phyloP scores from a whole-genome alignment of 2,329 filamentous ascomycete genomes.

The Pseudogymnoascus sp. region DNA sequence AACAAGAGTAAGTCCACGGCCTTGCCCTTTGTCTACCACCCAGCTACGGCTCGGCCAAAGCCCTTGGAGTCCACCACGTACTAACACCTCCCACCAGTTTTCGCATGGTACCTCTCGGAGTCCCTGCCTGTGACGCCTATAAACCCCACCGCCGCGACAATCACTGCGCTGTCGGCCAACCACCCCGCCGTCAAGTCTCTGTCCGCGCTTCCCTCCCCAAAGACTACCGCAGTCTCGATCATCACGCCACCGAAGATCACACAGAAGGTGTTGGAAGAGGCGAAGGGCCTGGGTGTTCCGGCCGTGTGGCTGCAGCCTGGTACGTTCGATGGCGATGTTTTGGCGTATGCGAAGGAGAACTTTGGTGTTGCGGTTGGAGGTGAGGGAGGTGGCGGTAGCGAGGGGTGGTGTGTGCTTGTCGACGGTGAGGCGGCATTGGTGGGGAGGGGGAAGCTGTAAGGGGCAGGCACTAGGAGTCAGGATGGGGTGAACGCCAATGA shows the following conservation, averaged over 20 bases:
- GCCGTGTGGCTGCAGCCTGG: conserved; percentile 89
- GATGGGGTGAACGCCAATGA: background rate
- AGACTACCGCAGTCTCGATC: conserved; percentile 68
- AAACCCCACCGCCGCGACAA: conserved; percentile 62
- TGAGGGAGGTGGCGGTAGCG: conserved; percentile 54
- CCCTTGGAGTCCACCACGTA: conserved; percentile 10
- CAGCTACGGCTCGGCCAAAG: background rate
- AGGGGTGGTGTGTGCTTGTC: conserved; percentile 83
- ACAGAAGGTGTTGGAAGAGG: conserved; percentile 65
- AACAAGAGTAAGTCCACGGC: conserved; percentile 58
- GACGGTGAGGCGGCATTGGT: conserved; percentile 64
- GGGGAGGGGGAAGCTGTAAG: conserved; percentile 33
- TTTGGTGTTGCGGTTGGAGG: conserved; percentile 67
- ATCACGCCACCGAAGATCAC: conserved; percentile 82
- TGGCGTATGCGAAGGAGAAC: conserved; percentile 59
- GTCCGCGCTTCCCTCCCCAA: conserved; percentile 54
- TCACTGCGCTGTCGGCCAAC: conserved; percentile 46
- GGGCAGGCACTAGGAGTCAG: background rate
- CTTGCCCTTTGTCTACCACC: background rate
- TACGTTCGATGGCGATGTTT: conserved; percentile 68
- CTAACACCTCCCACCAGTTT: conserved; percentile 47
- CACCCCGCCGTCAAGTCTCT: conserved; percentile 51
- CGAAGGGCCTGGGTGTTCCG: conserved; percentile 62
- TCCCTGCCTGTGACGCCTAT: conserved; percentile 71
- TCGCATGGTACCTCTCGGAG: conserved; percentile 79